Conservation (phyloP, 202 grass and related monocot genomes). For the Zoysia matrella region DNA sequence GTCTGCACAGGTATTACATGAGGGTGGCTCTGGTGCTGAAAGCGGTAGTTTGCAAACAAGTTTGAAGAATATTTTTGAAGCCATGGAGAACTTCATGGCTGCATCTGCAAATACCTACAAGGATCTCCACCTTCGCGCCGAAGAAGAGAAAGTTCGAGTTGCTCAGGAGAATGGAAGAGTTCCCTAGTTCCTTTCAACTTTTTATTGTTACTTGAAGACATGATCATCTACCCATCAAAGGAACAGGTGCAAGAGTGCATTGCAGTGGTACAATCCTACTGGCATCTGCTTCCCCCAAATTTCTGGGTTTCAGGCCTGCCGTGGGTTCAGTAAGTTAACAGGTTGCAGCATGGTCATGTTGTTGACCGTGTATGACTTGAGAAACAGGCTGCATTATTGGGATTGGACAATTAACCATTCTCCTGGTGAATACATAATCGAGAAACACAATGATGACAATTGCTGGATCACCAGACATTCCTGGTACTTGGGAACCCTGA, state of each 20-base stretch:
- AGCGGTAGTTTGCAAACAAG: constrained; percentile 64
- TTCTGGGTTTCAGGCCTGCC: constrained; percentile 6
- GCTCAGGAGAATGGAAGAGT: constrained; percentile 46
- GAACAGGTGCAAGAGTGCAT: not conserved
- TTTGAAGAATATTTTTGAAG: constrained; percentile 79
- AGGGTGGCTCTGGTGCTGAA: constrained; percentile 47
- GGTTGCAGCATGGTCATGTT: not conserved
- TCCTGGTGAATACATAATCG: not conserved
- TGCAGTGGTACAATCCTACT: not conserved
- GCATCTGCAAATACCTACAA: constrained; percentile 64
- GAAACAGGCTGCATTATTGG: not conserved
- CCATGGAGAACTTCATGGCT: constrained; percentile 74
- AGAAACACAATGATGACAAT: not conserved
- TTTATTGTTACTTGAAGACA: constrained; percentile 20
- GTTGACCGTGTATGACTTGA: not conserved
- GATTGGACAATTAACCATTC: not conserved
- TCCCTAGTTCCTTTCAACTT: constrained; percentile 37
- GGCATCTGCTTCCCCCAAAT: not conserved
- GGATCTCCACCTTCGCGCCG: constrained; percentile 53
- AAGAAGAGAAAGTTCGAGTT: constrained; percentile 83
- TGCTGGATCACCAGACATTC: not conserved
- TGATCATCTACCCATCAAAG: constrained; percentile 3
- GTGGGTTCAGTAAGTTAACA: not conserved
- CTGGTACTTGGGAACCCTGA: not conserved
- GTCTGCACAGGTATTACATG: constrained; percentile 52